phyloP scores from a whole-genome alignment of 495 filamentous ascomycete species.

The Arthonia radiata region DNA sequence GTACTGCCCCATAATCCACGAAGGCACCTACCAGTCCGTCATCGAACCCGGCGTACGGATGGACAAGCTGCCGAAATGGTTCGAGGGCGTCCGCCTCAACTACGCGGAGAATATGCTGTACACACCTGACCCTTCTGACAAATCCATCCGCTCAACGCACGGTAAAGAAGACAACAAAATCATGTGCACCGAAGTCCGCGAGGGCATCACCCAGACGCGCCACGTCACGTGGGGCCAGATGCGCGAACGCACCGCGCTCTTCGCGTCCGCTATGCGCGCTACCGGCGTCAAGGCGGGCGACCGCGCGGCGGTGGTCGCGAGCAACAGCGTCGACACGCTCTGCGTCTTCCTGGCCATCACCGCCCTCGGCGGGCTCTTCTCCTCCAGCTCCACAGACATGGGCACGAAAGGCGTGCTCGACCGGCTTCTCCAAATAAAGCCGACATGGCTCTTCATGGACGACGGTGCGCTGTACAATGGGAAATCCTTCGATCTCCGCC shows the following conservation, averaged over 20 bases:
- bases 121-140: slow-evolving; percentile 14
- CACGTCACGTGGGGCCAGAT: slow-evolving; percentile 39
- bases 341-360: slow-evolving; percentile 36
- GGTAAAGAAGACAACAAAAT: slow-evolving; percentile 46
- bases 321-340: slow-evolving; percentile 50
- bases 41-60: slow-evolving; percentile 44
- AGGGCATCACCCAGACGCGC: slow-evolving; percentile 31
- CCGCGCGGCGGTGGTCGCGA: slow-evolving; percentile 42
- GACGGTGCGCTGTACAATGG: slow-evolving; percentile 59
- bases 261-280: slow-evolving; percentile 36
- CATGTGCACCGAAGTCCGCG: slow-evolving; percentile 45
- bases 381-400: slow-evolving; percentile 53
- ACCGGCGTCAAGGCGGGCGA: slow-evolving; percentile 42
- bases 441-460: slow-evolving; percentile 52
- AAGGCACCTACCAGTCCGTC: slow-evolving; percentile 19
- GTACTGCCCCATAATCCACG: slow-evolving; percentile 30
- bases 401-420: slow-evolving; percentile 46
- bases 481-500: slow-evolving; percentile 40
- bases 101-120: slow-evolving; percentile 40
- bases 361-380: slow-evolving; percentile 41
- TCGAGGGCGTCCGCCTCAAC: slow-evolving; percentile 36
- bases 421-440: slow-evolving; percentile 43
- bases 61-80: slow-evolving; percentile 42
- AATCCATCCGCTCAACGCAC: slow-evolving; percentile 13
- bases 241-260: slow-evolving; percentile 23